Evolutionary conservation across 2,329 filamentous ascomycete genomes (phyloP), one percentile per base, ranked within the genome.

Genomic region (Penicillium verrucosum): DNA sequence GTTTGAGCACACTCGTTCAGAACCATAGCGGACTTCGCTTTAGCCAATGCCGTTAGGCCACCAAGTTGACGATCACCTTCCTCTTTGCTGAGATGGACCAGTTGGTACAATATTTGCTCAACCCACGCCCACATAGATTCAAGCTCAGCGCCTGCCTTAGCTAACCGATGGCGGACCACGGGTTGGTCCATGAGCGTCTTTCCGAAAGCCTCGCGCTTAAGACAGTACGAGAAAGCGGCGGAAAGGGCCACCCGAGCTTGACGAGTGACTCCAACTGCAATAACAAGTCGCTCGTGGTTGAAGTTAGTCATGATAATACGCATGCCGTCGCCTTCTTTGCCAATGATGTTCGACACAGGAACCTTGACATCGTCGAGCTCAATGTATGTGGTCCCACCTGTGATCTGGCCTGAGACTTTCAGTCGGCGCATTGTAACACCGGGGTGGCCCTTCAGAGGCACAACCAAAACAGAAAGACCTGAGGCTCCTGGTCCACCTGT

Each of bases 231-330:
- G 61, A 87, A 83, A 0, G 86, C 85, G 0, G 82, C 70, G 14
- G 78, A 73, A 1, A 89, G 75, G 1, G 84, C 85, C 2, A 88
- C 84, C 9, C 82, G 79, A 0, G 86, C 80, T 65, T 85, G 80
- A 3, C 88, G 78, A 1, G 86, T 88, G 1, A 82, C 81, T 0
- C 82, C 81, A 14, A 90, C 82, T 0, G 85, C 79, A 60, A 91
- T 89, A 16, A 80, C 80, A 11, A 91, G 77, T 0, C 88, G 82
- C 71, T 92, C 89, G 70, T 91, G 88, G 75, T 91, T 91, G 81
- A 91, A 91, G 74, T 91, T 89, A 52, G 84, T 87, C 86, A 89
- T 89, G 66, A 89, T 83, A 67, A 89, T 89, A 57, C 78, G 81
- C 87, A 92, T 90, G 5, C 89, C 89, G 65, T 82, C 76, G 11